Conservation (phyloP, 225 moss, liverwort and hornwort species). For the Ulota crispa region DNA sequence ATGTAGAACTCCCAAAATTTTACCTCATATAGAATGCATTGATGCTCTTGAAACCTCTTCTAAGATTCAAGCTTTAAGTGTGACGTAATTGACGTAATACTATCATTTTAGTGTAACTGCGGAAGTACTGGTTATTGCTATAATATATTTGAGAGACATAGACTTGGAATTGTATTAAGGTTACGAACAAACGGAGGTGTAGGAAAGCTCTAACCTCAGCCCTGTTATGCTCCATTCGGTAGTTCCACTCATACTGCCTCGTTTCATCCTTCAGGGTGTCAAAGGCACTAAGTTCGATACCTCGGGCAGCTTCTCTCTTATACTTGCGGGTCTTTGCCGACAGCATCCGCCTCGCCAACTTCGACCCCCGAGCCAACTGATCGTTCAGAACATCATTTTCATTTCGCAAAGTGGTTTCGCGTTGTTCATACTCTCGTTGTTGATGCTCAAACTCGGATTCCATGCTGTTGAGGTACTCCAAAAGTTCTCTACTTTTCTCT, state of each 20-base stretch:
- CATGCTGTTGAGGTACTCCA: constrained; percentile 56
- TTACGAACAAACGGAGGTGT: not conserved
- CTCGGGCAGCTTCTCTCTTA: not conserved
- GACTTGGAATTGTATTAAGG: not conserved
- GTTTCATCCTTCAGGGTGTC: constrained; percentile 33
- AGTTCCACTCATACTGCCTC: constrained; percentile 30
- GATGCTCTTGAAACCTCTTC: not conserved
- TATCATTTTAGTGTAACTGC: not conserved
- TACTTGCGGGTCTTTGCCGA: constrained; percentile 3
- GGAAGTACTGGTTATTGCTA: not conserved
- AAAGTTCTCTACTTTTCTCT: constrained; percentile 52
- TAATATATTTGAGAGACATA: not conserved
- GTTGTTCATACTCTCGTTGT: constrained; percentile 40
- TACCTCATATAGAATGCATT: not conserved
- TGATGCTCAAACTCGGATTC: constrained; percentile 56
- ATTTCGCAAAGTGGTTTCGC: constrained; percentile 39
- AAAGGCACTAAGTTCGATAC: constrained; percentile 1
- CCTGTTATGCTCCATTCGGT: constrained; percentile 30
- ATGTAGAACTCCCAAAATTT: not conserved
- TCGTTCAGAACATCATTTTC: constrained; percentile 46
- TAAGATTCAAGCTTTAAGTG: not conserved
- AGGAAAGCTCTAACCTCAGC: constrained; percentile 10
- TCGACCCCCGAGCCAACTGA: constrained; percentile 19
- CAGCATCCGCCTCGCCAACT: constrained; percentile 14
- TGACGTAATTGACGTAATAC: not conserved